Base-by-base conservation (phyloP, 768 basidiomycete species). In the Lentinula sp. region DNA sequence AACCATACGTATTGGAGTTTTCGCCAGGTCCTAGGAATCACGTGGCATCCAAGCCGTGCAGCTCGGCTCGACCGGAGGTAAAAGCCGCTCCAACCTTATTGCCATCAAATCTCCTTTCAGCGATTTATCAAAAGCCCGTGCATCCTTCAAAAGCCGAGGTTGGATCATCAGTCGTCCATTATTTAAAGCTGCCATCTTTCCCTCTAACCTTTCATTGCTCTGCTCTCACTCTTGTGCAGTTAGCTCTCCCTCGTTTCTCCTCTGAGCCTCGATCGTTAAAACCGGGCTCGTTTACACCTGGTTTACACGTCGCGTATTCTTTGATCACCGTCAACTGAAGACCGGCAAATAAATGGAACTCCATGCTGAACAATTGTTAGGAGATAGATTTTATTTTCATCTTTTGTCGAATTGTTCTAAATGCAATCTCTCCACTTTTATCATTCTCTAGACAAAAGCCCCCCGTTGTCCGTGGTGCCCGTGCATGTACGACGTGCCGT, bases 401-500 rank as follows among this genome's bases (percentile, higher is more conserved):
- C 50, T 51, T 51, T 51, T 36, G 18, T 48, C 46, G 20, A 48
- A 48, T 9, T 51, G 32, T 51, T 51, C 50, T 49, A 16, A 33
- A 53, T 55, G 28, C 61, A 65, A 76, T 77, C 67, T 62, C 69
- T 69, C 49, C 61, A 57, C 51, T 57, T 59, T 63, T 60, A 41
- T 62, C 49, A 18, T 65, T n/a, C 54, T 57, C 61, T 67, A 79
- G 80, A 59, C 32, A 73, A 63, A 83, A 82, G 69, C 62, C 78
- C 13, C 81, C 79, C 57, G 79, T 83, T 53, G 75, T 81, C 53
- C 76, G 83, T 52, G 83, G 83, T 50, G 82, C 83, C 35, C 74
- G 83, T 37, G 91, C 91, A 16, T 94, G 91, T 70, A 92, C 88
- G 43, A 90, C 92, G 66, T 94, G 91, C 72, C 85, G 91, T 48